Evolutionary conservation across 2,329 filamentous ascomycete genomes (phyloP), one percentile per base, ranked within the genome.

Genomic region (Exophiala mesophila): DNA sequence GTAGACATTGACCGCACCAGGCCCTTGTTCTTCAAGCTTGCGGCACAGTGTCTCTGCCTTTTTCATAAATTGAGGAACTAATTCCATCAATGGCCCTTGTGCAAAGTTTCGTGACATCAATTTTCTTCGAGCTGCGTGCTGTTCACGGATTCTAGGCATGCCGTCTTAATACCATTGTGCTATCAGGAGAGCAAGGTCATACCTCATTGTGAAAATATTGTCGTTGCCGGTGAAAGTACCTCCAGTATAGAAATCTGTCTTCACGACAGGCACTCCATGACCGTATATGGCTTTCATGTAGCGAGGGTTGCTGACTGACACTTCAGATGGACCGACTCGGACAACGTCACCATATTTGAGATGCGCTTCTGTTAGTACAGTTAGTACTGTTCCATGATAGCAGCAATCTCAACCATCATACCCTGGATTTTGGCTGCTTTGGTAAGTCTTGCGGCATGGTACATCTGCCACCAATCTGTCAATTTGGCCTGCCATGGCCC

Each of bases 211-310:
- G 37, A 40, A 40, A 17, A 40, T 21, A 31, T 40, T 40, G 9
- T 40, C 37, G 3, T 18, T 20, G 16, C 16, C 16, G n/a, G 26
- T 40, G 37, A 40, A 40, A n/a, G 19, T 40, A n/a, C 37, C 37
- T 9, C 37, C 37, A 1, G 16, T 12, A 21, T 40, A 40, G 28
- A 40, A 40, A 3, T 40, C 37, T n/a, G 37, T 33, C 28, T 40
- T 40, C 28, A 33, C 12, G 1, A 40, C 24, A 60, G 41, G 61
- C 5, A 33, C 24, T 16, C 20, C 20, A 12, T 40, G 37, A 12
- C 37, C 72, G 60, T 87, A 88, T 16, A 88, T 69, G 1, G 73
- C 72, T 33, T 73, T 56, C 13, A 66, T 64, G 0, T 76, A 73
- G 29, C 76, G 71, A 3, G 82, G 66, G 45, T 74, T 76, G 55